Conservation (phyloP, 176 grass and related monocot genomes). For the maize (Zea mays) region Zm-B73-REFERENCE-NAM-5.0 NC_050103.1:176300501-176301000, state of each 20-base stretch:
- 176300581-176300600: too few relatives aligned
- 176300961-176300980: conserved; percentile 22
- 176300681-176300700: too few relatives aligned
- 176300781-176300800: neutral
- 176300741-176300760: too few relatives aligned
- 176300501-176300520: neutral
- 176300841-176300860: neutral
- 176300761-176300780: neutral
- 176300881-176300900: neutral
- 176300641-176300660: too few relatives aligned
- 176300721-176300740: too few relatives aligned
- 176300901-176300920: neutral
- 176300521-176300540: neutral
- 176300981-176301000: neutral
- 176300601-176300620: too few relatives aligned
- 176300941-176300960: neutral
- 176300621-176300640: too few relatives aligned
- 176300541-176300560: neutral
- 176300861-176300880: neutral
- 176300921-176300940: neutral
- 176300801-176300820: neutral
- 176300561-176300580: neutral
- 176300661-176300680: too few relatives aligned
- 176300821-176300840: conserved; percentile 10
- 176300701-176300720: too few relatives aligned